Evolutionary conservation across 1,139 yeast genomes (phyloP).

Genomic region (Petasospora rhodanensis): DNA sequence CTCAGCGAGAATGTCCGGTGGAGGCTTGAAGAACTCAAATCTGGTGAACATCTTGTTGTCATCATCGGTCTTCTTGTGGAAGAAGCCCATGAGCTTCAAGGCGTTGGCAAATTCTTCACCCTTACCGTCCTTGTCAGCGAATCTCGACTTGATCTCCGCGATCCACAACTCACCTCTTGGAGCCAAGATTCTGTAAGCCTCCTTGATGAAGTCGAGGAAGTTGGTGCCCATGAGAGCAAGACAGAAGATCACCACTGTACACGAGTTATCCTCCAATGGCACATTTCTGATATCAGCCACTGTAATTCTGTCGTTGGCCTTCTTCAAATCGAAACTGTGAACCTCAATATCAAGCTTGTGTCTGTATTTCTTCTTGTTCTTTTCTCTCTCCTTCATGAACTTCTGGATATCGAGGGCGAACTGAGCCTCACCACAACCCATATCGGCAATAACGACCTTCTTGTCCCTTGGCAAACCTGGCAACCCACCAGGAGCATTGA

Average conservation of each 20-base stretch:
- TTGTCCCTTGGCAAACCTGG: slow-evolving; percentile 57
- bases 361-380: slow-evolving; percentile 31
- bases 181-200: slow-evolving; percentile 80
- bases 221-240: slow-evolving; percentile 97
- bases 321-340: slow-evolving; percentile 87
- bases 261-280: slow-evolving; percentile 74
- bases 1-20: slow-evolving; percentile 63
- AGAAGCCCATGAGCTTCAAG: slow-evolving; percentile 73
- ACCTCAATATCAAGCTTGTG: slow-evolving; percentile 49
- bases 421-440: slow-evolving; percentile 99
- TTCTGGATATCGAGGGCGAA: slow-evolving; percentile 62
- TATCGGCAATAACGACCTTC: slow-evolving; percentile 80
- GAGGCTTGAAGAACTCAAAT: slow-evolving; percentile 89
- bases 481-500: slow-evolving; percentile 93
- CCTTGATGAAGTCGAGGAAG: slow-evolving; percentile 83
- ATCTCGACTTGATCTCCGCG: slow-evolving; percentile 93
- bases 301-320: slow-evolving; percentile 81
- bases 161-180: slow-evolving; percentile 97
- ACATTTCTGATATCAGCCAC: slow-evolving; percentile 94
- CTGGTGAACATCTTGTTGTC: slow-evolving; percentile 89
- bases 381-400: slow-evolving; percentile 39
- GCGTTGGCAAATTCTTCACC: slow-evolving; percentile 78
- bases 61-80: slow-evolving; percentile 84
- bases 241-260: slow-evolving; percentile 84
- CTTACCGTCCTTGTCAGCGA: slow-evolving; percentile 59